Percentiles rank a stretch among this genome's conserved stretches.
Evolutionary conservation across 306 rosid species (phyloP).

Genomic region (Betula pendula): DNA sequence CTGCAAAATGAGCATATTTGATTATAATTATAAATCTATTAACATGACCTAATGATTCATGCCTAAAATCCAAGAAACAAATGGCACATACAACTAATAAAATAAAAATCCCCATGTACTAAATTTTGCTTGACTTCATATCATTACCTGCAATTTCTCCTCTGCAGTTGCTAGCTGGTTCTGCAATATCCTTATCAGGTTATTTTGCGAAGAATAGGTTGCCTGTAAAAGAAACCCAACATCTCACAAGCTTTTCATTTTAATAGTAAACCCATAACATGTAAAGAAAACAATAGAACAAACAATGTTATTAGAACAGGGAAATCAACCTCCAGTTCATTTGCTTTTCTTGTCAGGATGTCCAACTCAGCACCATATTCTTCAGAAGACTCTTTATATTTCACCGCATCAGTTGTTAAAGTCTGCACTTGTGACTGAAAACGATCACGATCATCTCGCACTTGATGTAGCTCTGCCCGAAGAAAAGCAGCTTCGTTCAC

Average conservation of each 20-base stretch:
- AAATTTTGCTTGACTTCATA: conserved; percentile 13
- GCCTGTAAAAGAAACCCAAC: conserved; percentile 49
- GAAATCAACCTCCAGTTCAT: conserved; percentile 71
- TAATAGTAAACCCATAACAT: conserved; percentile 13
- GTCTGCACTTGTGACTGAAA: conserved; percentile 60
- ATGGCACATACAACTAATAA: conserved; percentile 19
- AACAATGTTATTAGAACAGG: conserved; percentile 14
- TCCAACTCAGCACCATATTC: conserved; percentile 58
- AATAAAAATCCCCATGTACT: conserved; percentile 1
- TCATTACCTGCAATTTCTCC: conserved; percentile 69
- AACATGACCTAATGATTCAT: conserved; percentile 10
- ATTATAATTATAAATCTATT: conserved; percentile 6
- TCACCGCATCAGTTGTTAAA: conserved; percentile 58
- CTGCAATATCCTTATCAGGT: conserved; percentile 54
- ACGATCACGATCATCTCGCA: conserved; percentile 72
- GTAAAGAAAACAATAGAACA: conserved; percentile 4
- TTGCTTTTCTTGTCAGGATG: conserved; percentile 50
- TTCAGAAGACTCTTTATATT: conserved; percentile 64
- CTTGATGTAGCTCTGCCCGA: conserved; percentile 73
- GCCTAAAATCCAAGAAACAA: neutral
- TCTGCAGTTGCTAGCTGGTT: conserved; percentile 64
- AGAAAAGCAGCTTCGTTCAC: conserved; percentile 65
- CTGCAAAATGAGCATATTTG: conserved; percentile 42
- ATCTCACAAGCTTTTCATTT: neutral
- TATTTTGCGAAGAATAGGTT: conserved; percentile 65